Conservation (phyloP, 257 asterid genomes). For the Forsythia suspensa region DNA sequence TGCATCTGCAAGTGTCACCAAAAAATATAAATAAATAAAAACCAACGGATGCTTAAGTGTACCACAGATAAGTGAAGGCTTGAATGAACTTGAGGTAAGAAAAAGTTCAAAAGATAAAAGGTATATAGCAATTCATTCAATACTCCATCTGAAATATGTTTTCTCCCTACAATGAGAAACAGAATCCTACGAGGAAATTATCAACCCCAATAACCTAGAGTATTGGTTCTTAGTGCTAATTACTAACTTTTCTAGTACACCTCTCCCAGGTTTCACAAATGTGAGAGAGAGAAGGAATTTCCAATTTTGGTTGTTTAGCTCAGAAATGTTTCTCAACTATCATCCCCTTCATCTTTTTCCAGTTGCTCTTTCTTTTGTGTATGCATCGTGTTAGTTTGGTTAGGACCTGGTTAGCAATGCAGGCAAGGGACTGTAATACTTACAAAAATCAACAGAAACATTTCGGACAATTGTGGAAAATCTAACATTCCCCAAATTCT, state of each 20-base stretch:
- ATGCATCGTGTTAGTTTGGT: neutral
- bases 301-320: neutral
- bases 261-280: neutral
- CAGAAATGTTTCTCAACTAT: neutral
- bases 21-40: neutral
- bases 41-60: neutral
- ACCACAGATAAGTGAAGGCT: neutral
- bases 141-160: neutral
- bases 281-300: neutral
- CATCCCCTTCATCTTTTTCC: neutral
- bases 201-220: neutral
- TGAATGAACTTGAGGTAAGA: neutral
- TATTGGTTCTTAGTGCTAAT: neutral
- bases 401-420: neutral
- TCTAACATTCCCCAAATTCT: neutral
- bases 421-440: neutral
- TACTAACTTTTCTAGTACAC: neutral
- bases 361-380: neutral
- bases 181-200: neutral
- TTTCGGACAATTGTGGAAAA: neutral
- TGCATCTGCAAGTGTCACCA: conserved; percentile 65
- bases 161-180: neutral
- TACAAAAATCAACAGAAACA: neutral
- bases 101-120: neutral
- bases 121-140: neutral